phyloP scores from a whole-genome alignment of 192 early-diverging fungal genomes.

The Coemansia sp. region DNA sequence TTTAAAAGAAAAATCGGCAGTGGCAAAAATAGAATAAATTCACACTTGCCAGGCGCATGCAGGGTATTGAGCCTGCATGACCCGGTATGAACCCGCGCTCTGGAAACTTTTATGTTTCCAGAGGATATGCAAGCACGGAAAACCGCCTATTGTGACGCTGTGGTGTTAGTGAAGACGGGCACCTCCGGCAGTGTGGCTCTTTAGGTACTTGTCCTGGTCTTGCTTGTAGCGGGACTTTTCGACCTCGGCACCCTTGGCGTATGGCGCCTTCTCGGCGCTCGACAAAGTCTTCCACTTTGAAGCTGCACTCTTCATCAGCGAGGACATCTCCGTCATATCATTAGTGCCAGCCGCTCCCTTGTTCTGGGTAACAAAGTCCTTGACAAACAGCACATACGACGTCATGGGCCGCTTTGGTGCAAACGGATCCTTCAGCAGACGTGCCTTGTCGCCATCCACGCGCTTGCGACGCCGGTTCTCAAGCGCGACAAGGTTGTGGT shows the following conservation, averaged over 20 bases:
- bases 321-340: background rate
- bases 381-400: constrained; percentile 13
- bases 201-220: constrained; percentile 26
- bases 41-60: too few relatives aligned
- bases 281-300: constrained; percentile 40
- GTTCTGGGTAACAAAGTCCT: constrained; percentile 2
- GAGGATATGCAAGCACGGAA: background rate
- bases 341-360: background rate
- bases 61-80: background rate
- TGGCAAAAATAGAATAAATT: too few relatives aligned
- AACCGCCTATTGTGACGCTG: background rate
- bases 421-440: constrained; percentile 39
- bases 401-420: constrained; percentile 35
- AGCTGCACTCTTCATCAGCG: background rate
- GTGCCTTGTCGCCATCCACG: constrained; percentile 4
- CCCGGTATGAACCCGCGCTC: background rate
- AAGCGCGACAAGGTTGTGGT: constrained; percentile 28
- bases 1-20: too few relatives aligned
- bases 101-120: background rate
- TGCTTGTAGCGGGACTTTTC: constrained; percentile 19
- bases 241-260: constrained; percentile 6
- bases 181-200: constrained; percentile 6
- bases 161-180: background rate
- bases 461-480: constrained; percentile 47
- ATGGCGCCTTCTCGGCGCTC: constrained; percentile 34